Base-by-base conservation (phyloP, 1,284 basidiomycete genomes). In the Sphaerobolus stellatus region DNA sequence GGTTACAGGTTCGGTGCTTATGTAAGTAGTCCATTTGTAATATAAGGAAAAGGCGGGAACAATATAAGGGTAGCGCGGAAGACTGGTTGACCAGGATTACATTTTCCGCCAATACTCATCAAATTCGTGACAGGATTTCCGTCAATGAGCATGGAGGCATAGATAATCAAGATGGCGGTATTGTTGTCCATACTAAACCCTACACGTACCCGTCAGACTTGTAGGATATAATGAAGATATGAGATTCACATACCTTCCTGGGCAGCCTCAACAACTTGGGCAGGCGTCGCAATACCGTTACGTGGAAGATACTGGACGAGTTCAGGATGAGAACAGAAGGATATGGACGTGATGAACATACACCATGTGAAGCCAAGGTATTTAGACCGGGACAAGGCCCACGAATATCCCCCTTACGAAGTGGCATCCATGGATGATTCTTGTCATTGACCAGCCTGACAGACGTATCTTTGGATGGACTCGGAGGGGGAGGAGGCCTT, bases 41-140 rank as follows among this genome's bases (percentile, higher is more conserved):
- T n/a, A n/a, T n/a, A n/a, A n/a, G n/a, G n/a, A n/a, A n/a, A n/a
- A n/a, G n/a, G n/a, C n/a, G n/a, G n/a, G n/a, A n/a, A n/a, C n/a
- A n/a, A n/a, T n/a, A n/a, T n/a, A n/a, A n/a, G n/a, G n/a, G n/a
- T n/a, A n/a, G n/a, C n/a, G n/a, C n/a, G n/a, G n/a, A n/a, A n/a
- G n/a, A n/a, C n/a, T n/a, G n/a, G n/a, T n/a, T n/a, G n/a, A n/a
- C n/a, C n/a, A n/a, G 38, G 25, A 25, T 27, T 33, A 9, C 33
- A 38, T 13, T 24, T 36, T 6, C 34, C 14, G 6, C 49, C 49
- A 24, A 50, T 50, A 31, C 49, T 50, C 34, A 50, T 38, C 11
- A 50, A 27, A 31, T 50, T 50, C 4, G 49, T 50, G 16, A 50
- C 33, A 7, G 18, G 49, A 36, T 50, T 50, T 2, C 49, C 49